Percentiles rank a stretch among this genome's conserved stretches.
phyloP scores from a whole-genome alignment of 768 basidiomycete genomes.

The Podaxis pistillaris region DNA sequence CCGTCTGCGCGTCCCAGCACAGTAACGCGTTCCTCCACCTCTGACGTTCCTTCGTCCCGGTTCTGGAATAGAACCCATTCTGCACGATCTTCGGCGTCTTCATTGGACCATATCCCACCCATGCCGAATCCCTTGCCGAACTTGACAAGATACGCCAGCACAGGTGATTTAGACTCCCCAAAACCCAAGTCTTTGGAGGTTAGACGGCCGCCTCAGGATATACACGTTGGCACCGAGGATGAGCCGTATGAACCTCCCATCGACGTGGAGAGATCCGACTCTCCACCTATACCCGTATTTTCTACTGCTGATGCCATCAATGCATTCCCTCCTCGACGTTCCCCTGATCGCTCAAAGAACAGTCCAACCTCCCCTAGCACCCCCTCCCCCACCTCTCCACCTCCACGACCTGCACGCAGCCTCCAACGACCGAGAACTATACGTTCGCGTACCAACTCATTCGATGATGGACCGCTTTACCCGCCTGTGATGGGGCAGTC shows the following conservation, averaged over 20 bases:
- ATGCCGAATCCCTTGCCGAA: constrained; percentile 27
- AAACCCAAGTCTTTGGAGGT: constrained; percentile 6
- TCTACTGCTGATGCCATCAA: constrained; percentile 46
- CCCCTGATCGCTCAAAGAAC: constrained; percentile 9
- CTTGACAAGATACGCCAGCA: constrained; percentile 3
- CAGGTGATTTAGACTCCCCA: background rate
- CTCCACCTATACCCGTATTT: constrained; percentile 51
- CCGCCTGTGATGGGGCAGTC: background rate
- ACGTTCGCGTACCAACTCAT: constrained; percentile 21
- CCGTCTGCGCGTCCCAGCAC: constrained; percentile 37
- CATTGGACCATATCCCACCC: constrained; percentile 44
- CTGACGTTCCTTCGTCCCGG: constrained; percentile 49
- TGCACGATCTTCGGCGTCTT: constrained; percentile 55
- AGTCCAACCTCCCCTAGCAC: constrained; percentile 9
- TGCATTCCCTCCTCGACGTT: constrained; percentile 32
- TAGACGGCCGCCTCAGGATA: background rate
- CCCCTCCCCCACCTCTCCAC: constrained; percentile 26
- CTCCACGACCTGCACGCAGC: constrained; percentile 27
- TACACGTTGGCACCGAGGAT: constrained; percentile 14
- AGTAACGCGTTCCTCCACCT: constrained; percentile 58
- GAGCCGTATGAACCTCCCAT: background rate
- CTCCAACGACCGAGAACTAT: constrained; percentile 21
- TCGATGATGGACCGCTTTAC: constrained; percentile 12
- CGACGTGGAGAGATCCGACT: constrained; percentile 20
- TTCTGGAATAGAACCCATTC: constrained; percentile 47